phyloP scores from a whole-genome alignment of 2,329 filamentous ascomycete species.

The Talaromyces islandicus region DNA sequence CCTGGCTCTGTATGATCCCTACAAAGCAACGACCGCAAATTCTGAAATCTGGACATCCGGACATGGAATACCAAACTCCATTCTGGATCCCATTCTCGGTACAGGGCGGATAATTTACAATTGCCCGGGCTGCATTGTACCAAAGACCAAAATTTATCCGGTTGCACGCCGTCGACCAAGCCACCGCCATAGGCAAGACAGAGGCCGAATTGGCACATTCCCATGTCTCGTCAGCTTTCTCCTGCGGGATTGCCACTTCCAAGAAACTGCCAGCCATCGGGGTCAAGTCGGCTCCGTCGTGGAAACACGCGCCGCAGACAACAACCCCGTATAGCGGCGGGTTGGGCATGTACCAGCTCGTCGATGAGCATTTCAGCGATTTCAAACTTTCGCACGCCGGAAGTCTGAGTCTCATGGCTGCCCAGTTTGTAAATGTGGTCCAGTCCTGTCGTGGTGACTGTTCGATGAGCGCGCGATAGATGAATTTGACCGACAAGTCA shows the following conservation, averaged over 20 bases:
- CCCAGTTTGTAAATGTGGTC: background rate
- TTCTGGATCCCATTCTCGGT: slow-evolving; percentile 5
- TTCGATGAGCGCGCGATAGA: slow-evolving; percentile 2
- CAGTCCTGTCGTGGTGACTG: slow-evolving; percentile 2
- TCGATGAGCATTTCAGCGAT: background rate
- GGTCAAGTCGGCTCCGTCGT: slow-evolving; percentile 5
- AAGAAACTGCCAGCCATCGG: slow-evolving; percentile 5
- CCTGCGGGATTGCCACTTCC: background rate
- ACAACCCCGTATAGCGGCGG: background rate
- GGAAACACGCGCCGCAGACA: slow-evolving; percentile 7
- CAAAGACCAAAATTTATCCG: slow-evolving; percentile 1
- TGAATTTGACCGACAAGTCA: slow-evolving; percentile 3
- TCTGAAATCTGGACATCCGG: background rate
- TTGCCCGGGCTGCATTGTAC: slow-evolving; percentile 6
- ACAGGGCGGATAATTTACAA: background rate
- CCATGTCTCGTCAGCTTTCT: slow-evolving; percentile 2
- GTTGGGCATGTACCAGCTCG: slow-evolving; percentile 10
- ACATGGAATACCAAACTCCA: slow-evolving; percentile 5
- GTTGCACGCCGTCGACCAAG: slow-evolving; percentile 3
- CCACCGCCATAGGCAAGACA: slow-evolving; percentile 1
- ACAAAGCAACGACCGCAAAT: slow-evolving; percentile 5
- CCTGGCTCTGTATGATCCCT: background rate
- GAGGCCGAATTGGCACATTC: slow-evolving; percentile 1
- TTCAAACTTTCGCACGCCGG: slow-evolving; percentile 1
- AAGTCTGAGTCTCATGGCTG: background rate